Evolutionary conservation across 2,329 filamentous ascomycete species (phyloP), one percentile per base, ranked within the genome.

Genomic region (Lachnellula occidentalis): DNA sequence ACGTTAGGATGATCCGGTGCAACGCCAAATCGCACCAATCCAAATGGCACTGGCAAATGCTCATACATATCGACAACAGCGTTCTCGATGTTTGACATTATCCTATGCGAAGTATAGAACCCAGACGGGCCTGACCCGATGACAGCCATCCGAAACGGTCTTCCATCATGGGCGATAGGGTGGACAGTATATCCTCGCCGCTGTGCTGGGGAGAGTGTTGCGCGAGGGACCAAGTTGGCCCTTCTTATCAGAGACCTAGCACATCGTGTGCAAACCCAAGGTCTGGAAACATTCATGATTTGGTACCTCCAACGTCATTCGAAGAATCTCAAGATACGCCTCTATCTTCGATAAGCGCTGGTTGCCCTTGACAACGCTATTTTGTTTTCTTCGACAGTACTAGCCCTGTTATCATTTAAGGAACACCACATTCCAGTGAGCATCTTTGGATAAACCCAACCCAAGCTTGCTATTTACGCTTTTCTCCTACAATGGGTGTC

Each of bases 1-100:
- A 99, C 94, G 74, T 99, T 92, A 0, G 94, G 92, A 72, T 99
- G 94, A 70, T 99, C 94, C 5, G 94, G 94, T n/a, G 94, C 95
- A 55, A 99, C 94, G 8, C 94, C 94, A 67, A 94, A 96, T 53
- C 94, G 81, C 48, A 95, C 92, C 53, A 99, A 79, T 1, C 94
- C 94, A 68, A 90, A 99, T 0, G 94, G 94, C 4, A 95, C 91
- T 0, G 94, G 94, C 39, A 97, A 74, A 27, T 90, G 84, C 73
- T 99, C 94, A 68, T 95, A 99, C 92, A 99, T 97, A 72, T 97
- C 92, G 21, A 99, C 80, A 49, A 81, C 79, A 0, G 86, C 85
- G 67, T 85, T 76, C 21, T 84, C 77, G 37, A 94, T 78, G 65
- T 85, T 89, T 51, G 82, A 81, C 78, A 97, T 86, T 53, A 96